phyloP scores from a whole-genome alignment of 768 basidiomycete species.

The Agaricus sinodeliciosus region DNA sequence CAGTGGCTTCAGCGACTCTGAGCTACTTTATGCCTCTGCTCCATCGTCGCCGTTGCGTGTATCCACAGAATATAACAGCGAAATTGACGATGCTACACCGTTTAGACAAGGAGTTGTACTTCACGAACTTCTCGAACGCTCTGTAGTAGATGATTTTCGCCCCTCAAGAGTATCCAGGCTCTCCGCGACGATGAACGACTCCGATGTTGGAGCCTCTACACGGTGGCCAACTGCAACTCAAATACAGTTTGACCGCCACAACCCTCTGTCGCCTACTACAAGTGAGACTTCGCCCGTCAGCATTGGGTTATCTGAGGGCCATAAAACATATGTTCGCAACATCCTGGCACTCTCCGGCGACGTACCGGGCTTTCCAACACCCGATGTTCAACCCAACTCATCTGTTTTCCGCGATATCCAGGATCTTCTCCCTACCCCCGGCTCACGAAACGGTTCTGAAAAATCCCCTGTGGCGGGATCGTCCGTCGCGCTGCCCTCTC shows the following conservation, averaged over 20 bases:
- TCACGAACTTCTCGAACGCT: not conserved
- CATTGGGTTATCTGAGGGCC: too few species aligned
- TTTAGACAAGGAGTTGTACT: not conserved
- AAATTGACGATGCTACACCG: not conserved
- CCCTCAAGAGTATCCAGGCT: not conserved
- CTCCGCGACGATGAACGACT: not conserved
- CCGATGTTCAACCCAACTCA: not conserved
- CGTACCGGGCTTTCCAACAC: too few species aligned
- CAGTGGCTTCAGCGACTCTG: slow-evolving; percentile 1
- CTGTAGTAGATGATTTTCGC: not conserved
- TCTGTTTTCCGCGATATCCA: too few species aligned
- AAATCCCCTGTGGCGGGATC: too few species aligned
- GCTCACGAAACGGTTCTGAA: too few species aligned
- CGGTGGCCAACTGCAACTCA: not conserved
- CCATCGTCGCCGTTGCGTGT: slow-evolving; percentile 4
- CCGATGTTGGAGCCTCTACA: not conserved
- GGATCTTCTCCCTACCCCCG: too few species aligned
- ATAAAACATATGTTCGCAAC: too few species aligned
- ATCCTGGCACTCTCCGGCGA: too few species aligned
- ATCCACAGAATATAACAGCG: not conserved
- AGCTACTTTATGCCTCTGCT: slow-evolving; percentile 6
- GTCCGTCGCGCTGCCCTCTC: too few species aligned
- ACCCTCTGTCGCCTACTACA: too few species aligned
- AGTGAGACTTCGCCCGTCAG: too few species aligned
- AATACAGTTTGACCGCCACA: too few species aligned